A percentile compares a stretch with the other conserved stretches of the same genome.
Conservation (phyloP, 2,329 filamentous ascomycete genomes). For the Emmonsia crescens region DNA sequence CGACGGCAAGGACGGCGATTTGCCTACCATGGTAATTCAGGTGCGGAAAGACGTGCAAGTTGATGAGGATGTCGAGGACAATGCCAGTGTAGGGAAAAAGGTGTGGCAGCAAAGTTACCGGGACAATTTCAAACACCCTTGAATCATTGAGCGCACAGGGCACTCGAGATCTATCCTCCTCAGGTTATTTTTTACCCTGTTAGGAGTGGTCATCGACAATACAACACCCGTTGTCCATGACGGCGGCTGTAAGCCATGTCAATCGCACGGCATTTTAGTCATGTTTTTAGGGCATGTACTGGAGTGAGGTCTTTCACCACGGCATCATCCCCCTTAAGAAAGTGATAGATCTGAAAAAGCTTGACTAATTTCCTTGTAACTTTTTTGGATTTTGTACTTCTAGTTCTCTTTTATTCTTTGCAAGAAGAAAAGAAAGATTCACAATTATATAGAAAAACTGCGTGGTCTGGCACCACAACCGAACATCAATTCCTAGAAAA, state of each 20-base stretch:
- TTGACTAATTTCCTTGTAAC: neutral
- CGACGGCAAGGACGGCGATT: neutral
- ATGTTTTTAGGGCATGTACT: neutral
- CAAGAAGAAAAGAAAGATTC: neutral
- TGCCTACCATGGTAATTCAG: constrained; percentile 1
- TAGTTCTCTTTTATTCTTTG: neutral
- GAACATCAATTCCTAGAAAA: neutral
- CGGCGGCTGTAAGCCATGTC: neutral
- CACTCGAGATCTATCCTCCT: neutral
- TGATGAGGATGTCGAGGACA: neutral
- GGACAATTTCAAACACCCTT: neutral
- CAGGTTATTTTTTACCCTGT: neutral
- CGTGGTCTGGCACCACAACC: neutral
- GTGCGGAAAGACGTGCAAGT: constrained; percentile 2
- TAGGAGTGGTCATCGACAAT: neutral
- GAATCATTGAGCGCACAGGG: neutral
- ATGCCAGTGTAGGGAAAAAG: neutral
- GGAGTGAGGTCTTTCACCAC: neutral
- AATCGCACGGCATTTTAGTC: neutral
- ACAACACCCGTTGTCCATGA: neutral
- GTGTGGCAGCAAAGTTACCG: neutral
- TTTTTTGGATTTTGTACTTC: neutral
- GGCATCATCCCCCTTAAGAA: neutral
- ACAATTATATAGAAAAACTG: neutral
- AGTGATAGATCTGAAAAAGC: neutral